Conservation (phyloP, 2,329 filamentous ascomycete genomes). For the Penicillium sp. region DNA sequence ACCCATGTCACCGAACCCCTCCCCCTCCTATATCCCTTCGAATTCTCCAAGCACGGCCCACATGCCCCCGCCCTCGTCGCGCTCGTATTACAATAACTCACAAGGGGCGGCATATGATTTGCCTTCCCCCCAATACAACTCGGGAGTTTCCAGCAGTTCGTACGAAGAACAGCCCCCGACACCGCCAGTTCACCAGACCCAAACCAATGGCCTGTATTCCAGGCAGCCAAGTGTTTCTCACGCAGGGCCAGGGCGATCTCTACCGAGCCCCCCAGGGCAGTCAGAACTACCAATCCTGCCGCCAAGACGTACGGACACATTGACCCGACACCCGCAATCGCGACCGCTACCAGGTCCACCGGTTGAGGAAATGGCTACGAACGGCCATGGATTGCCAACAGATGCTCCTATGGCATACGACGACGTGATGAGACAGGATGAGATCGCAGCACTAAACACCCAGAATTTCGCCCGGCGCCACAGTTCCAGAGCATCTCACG, state of each 20-base stretch:
- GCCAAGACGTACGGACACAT: conserved; percentile 54
- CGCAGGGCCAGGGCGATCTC: conserved; percentile 38
- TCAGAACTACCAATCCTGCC: conserved; percentile 53
- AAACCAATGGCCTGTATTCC: conserved; percentile 27
- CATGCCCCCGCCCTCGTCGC: conserved; percentile 21
- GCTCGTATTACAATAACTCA: conserved; percentile 24
- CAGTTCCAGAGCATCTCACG: conserved; percentile 26
- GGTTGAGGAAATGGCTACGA: conserved; percentile 40
- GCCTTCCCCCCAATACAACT: conserved; percentile 24
- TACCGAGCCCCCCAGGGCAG: conserved; percentile 53
- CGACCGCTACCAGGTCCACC: conserved; percentile 62
- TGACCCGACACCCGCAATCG: conserved; percentile 58
- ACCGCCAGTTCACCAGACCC: conserved; percentile 34
- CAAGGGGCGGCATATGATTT: conserved; percentile 26
- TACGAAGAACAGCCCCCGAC: conserved; percentile 35
- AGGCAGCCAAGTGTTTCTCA: conserved; percentile 32
- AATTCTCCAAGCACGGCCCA: conserved; percentile 22
- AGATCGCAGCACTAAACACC: conserved; percentile 51
- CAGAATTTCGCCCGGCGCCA: conserved; percentile 27
- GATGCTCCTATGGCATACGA: conserved; percentile 47
- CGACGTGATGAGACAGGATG: conserved; percentile 59
- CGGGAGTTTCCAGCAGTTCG: conserved; percentile 17
- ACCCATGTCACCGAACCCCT: conserved; percentile 23
- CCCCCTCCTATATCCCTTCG: conserved; percentile 24
- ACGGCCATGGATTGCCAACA: conserved; percentile 10